Base-by-base conservation (phyloP, 305 asterid species). In the Stenogyne calaminthoides region DNA sequence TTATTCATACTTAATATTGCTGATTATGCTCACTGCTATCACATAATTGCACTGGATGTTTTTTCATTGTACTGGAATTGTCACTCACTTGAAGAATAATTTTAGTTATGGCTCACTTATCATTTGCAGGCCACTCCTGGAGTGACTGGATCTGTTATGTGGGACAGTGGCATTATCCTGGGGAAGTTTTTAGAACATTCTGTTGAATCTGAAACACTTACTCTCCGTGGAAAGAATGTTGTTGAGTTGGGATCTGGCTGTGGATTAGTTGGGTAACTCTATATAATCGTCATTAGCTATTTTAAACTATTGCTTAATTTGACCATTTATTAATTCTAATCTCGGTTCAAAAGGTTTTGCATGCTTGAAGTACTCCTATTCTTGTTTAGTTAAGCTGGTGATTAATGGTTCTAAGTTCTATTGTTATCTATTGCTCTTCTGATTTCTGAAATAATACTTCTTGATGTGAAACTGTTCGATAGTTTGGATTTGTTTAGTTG, bases 191-290 rank as follows among this genome's bases (percentile, higher is more conserved):
- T 93, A 71, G 98, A 93, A 83, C 93, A 91, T 77, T 88, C 95
- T 55, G 87, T 84, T 68, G 96, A 91, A 80, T 69, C 87, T 18
- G 89, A 87, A 74, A 70, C 72, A 34, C 71, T 91, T 75, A 14
- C 62, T 51, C 88, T 93, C 76, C 96, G 78, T 72, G 94, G 87
- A 36, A 89, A 88, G 88, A 91, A 91, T 77, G 93, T 86, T 18
- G 84, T 93, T 19, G 98, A 93, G 77, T 80, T 93, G 85, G 98
- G 98, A 66, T 86, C 97, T 59, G 98, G 98, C 77, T 93, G 98
- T 80, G 98, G 98, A 78, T 84, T 93, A 73, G 97, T 83, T 58
- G 98, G 98, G 98, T 92, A 90, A 76, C 71, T 15, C 34, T 61
- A 66, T 66, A 49, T 47, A 29, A 2, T 65, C 32, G 8, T 42